These are phyloP conservation scores for Daedalea quercina DNA, from an alignment of 768 basidiomycete species.

Conservation along the genomic window DNA sequence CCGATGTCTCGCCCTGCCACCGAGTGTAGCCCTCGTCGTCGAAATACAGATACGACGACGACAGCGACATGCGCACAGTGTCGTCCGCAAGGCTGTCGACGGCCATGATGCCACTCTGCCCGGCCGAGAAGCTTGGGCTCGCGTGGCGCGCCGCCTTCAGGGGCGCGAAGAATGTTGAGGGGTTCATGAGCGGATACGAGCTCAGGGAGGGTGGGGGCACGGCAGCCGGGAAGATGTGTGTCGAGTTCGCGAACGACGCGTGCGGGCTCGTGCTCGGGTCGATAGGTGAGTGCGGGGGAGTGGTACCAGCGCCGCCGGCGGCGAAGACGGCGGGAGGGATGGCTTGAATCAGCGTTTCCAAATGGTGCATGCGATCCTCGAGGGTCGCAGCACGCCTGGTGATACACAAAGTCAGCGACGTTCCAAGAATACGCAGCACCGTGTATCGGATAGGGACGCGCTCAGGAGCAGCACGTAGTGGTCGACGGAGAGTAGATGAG, in stretches of 20 bases:
- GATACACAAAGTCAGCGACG: background rate
- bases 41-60: conserved; percentile 78
- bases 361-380: conserved; percentile 84
- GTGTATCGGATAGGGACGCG: background rate
- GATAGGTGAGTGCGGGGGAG: conserved; percentile 25
- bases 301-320: conserved; percentile 37
- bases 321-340: conserved; percentile 79
- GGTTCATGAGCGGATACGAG: conserved; percentile 73
- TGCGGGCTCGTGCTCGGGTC: conserved; percentile 27
- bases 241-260: conserved; percentile 32
- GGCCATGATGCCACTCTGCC: conserved; percentile 3
- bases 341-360: conserved; percentile 79
- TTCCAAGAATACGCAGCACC: background rate
- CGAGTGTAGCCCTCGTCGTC: conserved; percentile 84
- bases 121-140: conserved; percentile 32
- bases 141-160: conserved; percentile 40
- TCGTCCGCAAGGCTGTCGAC: conserved; percentile 51
- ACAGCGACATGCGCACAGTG: conserved; percentile 54
- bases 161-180: conserved; percentile 68
- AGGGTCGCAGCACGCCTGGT: conserved; percentile 71
- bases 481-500: background rate
- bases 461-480: background rate
- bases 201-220: conserved; percentile 77
- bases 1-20: conserved; percentile 92
- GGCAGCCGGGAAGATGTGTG: conserved; percentile 41